Evolutionary conservation across 2,329 filamentous ascomycete species (phyloP), one percentile per base, ranked within the genome.

Genomic region (Diaporthe vexans): DNA sequence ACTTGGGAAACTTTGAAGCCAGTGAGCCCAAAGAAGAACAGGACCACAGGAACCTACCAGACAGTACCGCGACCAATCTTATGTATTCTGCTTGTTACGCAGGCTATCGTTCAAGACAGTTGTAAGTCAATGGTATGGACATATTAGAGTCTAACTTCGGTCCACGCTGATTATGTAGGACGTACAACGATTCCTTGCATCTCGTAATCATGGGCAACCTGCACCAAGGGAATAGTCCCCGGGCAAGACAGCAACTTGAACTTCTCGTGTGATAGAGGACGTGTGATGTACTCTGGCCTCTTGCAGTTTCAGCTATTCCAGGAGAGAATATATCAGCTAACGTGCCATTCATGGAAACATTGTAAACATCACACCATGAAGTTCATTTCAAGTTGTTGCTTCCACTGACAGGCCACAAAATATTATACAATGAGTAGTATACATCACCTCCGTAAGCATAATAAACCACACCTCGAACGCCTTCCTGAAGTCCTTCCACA

Each of bases 21-120:
- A 69, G 56, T 33, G 46, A 74, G 69, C 74, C 61, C 2, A 13
- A 67, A 19, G 57, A 75, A n/a, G 71, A 71, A 51, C 65, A 29
- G 13, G 58, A 71, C 19, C 65, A 75, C 21, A 73, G 74, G 6
- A 75, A 71, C 33, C 48, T 65, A 8, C 57, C 68, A 9, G 71
- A 75, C 51, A 71, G 52, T 10, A n/a, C 52, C 52, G 58, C 48
- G 24, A 56, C 56, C 0, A 68, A 68, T 33, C 19, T 74, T 0
- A 69, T 72, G 69, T 54, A 35, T 13, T 71, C 68, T 15, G 52
- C 68, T 0, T 59, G 63, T n/a, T 72, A 71, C 17, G 73, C 68
- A 19, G 57, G 57, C 21, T 71, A 52, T n/a, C 68, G 13, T 35
- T 1, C 68, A n/a, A 54, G 68, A 35, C 4, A 71, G 4, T 15